These are phyloP conservation scores for Fusarium longipes DNA, from an alignment of 2,329 filamentous ascomycete species.

Conservation along the genomic window DNA sequence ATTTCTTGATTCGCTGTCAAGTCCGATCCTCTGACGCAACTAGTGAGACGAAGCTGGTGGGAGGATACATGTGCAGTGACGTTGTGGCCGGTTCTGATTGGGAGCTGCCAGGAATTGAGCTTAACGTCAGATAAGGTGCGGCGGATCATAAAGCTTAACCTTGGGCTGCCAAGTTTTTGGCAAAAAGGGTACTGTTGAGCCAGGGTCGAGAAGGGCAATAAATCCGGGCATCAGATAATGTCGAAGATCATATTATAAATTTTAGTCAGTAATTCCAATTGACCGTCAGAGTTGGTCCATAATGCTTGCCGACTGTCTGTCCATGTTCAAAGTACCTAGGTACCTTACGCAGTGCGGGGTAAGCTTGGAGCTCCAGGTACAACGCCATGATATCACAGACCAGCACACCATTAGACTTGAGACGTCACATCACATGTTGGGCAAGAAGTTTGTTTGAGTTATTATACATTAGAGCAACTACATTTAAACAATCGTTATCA, in stretches of 20 bases:
- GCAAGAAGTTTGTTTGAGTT: neutral
- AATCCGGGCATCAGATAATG: neutral
- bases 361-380: too few species aligned
- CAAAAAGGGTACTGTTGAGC: neutral
- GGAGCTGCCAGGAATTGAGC: conserved; percentile 3
- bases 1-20: conserved; percentile 24
- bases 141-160: conserved; percentile 7
- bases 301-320: neutral
- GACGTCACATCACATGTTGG: neutral
- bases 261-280: neutral
- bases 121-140: conserved; percentile 34
- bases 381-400: neutral
- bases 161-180: conserved; percentile 29
- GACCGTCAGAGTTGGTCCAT: neutral
- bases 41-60: neutral
- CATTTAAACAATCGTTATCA: conserved; percentile 10
- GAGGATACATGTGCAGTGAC: conserved; percentile 38
- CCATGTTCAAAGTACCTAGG: neutral
- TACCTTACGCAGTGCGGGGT: conserved; percentile 1
- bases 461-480: neutral
- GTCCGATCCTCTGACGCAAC: conserved; percentile 37
- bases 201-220: neutral
- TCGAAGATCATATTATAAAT: too few species aligned
- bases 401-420: too few species aligned
- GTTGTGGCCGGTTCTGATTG: conserved; percentile 28